These are phyloP conservation scores for Trifolium subterraneum DNA, from an alignment of 306 rosid species.

Conservation along the genomic window DNA sequence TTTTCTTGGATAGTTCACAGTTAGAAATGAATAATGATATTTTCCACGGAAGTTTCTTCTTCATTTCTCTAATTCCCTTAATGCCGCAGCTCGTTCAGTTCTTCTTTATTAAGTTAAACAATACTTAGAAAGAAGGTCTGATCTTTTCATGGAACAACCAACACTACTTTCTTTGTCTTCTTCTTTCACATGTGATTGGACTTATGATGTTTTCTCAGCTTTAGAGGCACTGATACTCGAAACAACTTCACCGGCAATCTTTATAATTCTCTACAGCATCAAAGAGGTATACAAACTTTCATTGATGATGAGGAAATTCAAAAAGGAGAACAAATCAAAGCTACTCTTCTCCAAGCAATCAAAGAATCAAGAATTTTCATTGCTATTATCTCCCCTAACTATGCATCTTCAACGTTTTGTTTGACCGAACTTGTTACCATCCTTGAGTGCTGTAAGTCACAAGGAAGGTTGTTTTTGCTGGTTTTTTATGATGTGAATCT, in stretches of 20 bases:
- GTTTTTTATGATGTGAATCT: slow-evolving; percentile 12
- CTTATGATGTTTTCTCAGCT: slow-evolving; percentile 21
- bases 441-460: neutral
- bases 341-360: slow-evolving; percentile 1
- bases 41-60: no score
- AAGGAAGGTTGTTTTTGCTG: neutral
- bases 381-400: neutral
- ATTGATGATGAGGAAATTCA: neutral
- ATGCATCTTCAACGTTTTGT: neutral
- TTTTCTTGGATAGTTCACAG: no score
- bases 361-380: slow-evolving; percentile 1
- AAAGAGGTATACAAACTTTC: slow-evolving; percentile 16
- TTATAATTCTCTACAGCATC: neutral
- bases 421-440: slow-evolving; percentile 7
- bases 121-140: no score
- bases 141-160: no score
- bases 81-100: no score
- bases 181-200: slow-evolving; percentile 24
- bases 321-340: slow-evolving; percentile 15
- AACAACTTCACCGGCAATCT: slow-evolving; percentile 1
- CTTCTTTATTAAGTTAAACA: no score
- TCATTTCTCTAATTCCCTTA: no score
- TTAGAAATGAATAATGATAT: no score
- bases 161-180: slow-evolving; percentile 3
- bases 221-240: neutral